phyloP scores from a whole-genome alignment of 2,329 filamentous ascomycete species.

The Chrysoporthe puriensis region DNA sequence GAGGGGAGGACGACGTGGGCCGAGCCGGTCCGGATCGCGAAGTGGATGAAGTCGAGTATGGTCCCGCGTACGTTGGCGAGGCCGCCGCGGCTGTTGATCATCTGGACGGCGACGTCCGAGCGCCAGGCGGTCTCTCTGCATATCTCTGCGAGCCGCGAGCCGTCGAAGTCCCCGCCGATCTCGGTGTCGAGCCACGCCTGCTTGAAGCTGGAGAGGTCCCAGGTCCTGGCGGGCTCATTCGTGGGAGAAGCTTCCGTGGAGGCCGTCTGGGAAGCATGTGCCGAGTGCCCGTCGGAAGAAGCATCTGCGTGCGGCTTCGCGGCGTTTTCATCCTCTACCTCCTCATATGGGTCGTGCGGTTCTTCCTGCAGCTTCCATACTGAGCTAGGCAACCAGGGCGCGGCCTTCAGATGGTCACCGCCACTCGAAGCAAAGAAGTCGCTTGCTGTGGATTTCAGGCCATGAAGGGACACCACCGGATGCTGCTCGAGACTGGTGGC shows the following conservation, averaged over 20 bases:
- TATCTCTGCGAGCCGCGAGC: background rate
- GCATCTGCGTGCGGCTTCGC: background rate
- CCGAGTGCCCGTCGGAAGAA: background rate
- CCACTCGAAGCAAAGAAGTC: background rate
- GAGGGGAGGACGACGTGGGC: conserved; percentile 12
- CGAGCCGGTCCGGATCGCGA: conserved; percentile 11
- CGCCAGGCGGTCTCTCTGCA: conserved; percentile 12
- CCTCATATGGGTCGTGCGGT: background rate
- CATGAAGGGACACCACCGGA: background rate
- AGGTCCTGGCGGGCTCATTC: background rate
- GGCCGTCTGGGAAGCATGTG: background rate
- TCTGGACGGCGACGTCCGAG: conserved; percentile 11
- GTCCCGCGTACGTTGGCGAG: conserved; percentile 17
- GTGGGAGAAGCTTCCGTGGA: background rate
- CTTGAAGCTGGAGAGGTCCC: conserved; percentile 10
- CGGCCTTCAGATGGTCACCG: background rate
- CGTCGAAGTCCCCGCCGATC: conserved; percentile 13
- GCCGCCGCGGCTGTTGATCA: conserved; percentile 13
- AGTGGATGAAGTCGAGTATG: conserved; percentile 22
- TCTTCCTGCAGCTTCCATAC: background rate
- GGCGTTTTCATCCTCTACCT: background rate
- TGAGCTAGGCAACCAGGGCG: background rate
- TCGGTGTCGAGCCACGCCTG: conserved; percentile 14
- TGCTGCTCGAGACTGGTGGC: background rate
- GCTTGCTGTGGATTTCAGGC: background rate